Base-by-base conservation (phyloP, 2,329 filamentous ascomycete genomes). In the Cephalotrichum gorgonifer region DNA sequence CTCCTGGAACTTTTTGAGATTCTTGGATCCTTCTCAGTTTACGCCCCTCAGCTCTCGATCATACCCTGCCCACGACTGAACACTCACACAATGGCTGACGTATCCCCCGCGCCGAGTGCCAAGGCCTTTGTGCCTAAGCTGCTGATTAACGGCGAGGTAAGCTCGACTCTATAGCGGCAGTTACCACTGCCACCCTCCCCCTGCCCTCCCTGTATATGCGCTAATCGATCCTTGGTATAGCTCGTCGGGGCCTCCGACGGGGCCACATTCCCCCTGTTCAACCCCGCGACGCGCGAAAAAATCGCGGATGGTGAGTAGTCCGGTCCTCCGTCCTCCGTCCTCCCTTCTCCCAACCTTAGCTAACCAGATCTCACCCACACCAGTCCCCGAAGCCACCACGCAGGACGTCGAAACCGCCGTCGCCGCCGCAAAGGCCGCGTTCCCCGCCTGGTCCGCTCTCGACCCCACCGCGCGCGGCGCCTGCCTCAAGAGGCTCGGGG, bases 401-500 rank as follows among this genome's bases (percentile, higher is more conserved):
- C 58, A 66, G 12, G 71, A 74, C 56, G 70, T 73, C 27, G 67
- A 77, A 47, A 58, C 59, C 5, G 73, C 73, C 2, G 72, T 77
- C 4, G 65, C 62, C 9, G 69, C 71, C 4, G 74, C 73, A 1
- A 66, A 73, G 43, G 66, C 65, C 4, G 74, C 74, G 0, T 74
- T 73, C 51, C 65, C 65, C 9, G 57, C 52, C 28, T 76, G 73
- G 73, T 64, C 68, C 0, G 64, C 62, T 1, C 55, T 69, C 2
- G 59, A 60, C 3, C 67, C 69, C 0, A 53, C 60, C 2, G 58
- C 66, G 23, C 67, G 74, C 6, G 70, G 64, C 3, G 52, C 55
- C 20, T 64, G 63, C 53, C 54, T 79, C 52, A 70, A 79, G 46
- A 79, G 76, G 57, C 86, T 81, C 81, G 79, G 80, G 61, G 74